These are phyloP conservation scores for Tulasnella sp. DNA, from an alignment of 768 basidiomycete species.

Conservation along the genomic window DNA sequence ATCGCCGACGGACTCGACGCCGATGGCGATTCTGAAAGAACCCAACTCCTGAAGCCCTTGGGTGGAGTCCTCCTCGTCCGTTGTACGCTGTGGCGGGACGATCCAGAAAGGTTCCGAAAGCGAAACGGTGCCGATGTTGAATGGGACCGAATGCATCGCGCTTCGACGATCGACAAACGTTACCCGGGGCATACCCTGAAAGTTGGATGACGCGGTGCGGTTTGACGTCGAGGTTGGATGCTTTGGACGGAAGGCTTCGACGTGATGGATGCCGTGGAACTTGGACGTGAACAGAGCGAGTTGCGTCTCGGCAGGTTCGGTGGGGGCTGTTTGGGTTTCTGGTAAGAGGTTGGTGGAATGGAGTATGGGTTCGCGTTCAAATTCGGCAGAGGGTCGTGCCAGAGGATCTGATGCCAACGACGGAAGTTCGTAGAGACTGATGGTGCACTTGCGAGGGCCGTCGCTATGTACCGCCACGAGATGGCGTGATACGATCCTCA, in stretches of 20 bases:
- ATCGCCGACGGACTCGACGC: slow-evolving; percentile 2
- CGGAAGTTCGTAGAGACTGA: slow-evolving; percentile 13
- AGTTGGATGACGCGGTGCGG: neutral
- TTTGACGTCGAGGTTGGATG: neutral
- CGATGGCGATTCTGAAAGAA: slow-evolving; percentile 8
- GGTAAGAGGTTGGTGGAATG: neutral
- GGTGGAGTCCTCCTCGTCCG: neutral
- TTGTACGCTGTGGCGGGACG: neutral
- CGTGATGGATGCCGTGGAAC: slow-evolving; percentile 11
- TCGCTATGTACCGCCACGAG: slow-evolving; percentile 4
- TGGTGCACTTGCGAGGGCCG: neutral
- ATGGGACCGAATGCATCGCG: neutral
- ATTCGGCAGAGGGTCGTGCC: neutral
- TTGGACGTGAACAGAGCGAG: slow-evolving; percentile 7
- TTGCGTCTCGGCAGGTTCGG: neutral
- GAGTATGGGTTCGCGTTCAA: neutral
- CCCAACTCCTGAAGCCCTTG: neutral
- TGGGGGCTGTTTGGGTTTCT: neutral
- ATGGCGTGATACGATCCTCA: slow-evolving; percentile 11
- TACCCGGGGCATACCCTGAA: neutral
- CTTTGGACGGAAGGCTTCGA: neutral
- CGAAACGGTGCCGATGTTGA: neutral
- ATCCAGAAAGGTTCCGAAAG: slow-evolving; percentile 20
- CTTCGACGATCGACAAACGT: neutral
- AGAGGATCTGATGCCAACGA: neutral